These are phyloP conservation scores for Coriolopsis trogii DNA, from an alignment of 1,284 basidiomycete species.

Conservation along the genomic window DNA sequence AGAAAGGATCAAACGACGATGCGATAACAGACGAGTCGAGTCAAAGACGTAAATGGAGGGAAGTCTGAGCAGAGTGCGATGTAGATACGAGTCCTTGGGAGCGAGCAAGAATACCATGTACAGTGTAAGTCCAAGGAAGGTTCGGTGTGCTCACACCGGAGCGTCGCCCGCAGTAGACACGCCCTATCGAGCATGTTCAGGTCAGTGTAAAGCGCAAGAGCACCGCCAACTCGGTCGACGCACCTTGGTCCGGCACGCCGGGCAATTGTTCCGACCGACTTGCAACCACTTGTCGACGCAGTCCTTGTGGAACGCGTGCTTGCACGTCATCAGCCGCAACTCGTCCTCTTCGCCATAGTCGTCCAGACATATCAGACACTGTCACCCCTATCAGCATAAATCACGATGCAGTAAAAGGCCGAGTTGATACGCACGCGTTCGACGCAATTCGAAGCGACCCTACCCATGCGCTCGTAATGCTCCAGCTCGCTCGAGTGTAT, in stretches of 20 bases:
- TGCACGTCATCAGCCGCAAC: constrained; percentile 77
- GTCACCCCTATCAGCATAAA: constrained; percentile 7
- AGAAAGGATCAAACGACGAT: constrained; percentile 20
- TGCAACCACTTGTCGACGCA: constrained; percentile 91
- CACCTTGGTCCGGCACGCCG: constrained; percentile 81
- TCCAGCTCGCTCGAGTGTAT: constrained; percentile 60
- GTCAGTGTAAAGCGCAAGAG: not conserved
- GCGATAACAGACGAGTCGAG: constrained; percentile 20
- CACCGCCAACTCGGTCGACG: constrained; percentile 13
- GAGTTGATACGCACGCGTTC: constrained; percentile 66
- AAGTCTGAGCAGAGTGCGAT: too few species aligned
- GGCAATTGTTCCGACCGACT: constrained; percentile 86
- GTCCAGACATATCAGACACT: constrained; percentile 84
- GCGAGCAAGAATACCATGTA: too few species aligned
- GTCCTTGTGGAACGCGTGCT: constrained; percentile 82
- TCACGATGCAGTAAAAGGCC: not conserved
- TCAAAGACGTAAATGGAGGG: too few species aligned
- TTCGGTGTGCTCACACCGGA: not conserved
- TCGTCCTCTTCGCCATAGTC: constrained; percentile 79
- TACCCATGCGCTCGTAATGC: constrained; percentile 58
- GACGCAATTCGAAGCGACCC: constrained; percentile 73
- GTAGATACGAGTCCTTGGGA: constrained; percentile 7
- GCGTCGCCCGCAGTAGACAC: constrained; percentile 27
- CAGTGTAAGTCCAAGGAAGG: not conserved
- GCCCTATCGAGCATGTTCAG: constrained; percentile 20